Evolutionary conservation across 1,284 basidiomycete species (phyloP).

Genomic region (Gymnopus androsaceus): DNA sequence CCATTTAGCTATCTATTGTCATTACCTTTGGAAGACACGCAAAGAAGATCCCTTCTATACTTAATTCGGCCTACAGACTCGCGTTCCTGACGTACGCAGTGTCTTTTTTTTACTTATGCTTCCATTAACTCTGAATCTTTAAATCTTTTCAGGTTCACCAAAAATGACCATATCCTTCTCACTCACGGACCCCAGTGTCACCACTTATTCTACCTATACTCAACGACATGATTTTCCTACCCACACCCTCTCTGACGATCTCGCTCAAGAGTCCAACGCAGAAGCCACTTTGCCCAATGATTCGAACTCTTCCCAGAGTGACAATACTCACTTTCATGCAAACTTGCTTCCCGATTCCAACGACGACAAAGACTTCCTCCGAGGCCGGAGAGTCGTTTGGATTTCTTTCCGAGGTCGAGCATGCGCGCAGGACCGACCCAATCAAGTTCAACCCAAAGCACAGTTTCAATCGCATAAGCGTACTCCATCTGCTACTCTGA

Average conservation of each 20-base stretch:
- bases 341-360: neutral
- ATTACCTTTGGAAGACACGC: no score
- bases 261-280: neutral
- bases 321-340: neutral
- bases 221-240: neutral
- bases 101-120: no score
- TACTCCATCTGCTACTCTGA: constrained; percentile 10
- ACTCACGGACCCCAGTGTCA: neutral
- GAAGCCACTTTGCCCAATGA: neutral
- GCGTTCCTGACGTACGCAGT: no score
- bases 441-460: neutral
- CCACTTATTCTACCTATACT: neutral
- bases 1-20: no score
- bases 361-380: constrained; percentile 10
- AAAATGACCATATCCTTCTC: constrained; percentile 3
- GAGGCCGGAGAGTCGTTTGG: constrained; percentile 17
- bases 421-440: neutral
- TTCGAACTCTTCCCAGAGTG: neutral
- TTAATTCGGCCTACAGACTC: no score
- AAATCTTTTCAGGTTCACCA: no score
- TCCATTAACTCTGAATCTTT: no score
- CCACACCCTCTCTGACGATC: neutral
- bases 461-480: constrained; percentile 2
- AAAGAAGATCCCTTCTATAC: no score
- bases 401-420: constrained; percentile 3